Evolutionary conservation across 345 rosid species (phyloP).

Genomic region (Diplotaxis tenuifolia): DNA sequence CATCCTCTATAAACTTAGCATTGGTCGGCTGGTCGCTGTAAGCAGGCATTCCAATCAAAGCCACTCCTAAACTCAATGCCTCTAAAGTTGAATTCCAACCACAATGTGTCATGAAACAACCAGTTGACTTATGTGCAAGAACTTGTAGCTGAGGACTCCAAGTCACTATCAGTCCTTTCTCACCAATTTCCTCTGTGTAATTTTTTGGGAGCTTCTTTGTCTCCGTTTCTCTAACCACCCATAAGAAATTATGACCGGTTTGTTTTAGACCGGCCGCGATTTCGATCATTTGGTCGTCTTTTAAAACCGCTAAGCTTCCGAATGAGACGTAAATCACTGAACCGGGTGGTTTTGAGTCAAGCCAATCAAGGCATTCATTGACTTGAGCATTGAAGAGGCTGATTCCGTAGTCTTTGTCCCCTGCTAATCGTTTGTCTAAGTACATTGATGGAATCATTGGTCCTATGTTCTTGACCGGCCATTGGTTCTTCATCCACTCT

Average conservation of each 20-base stretch:
- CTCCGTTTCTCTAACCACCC: constrained; percentile 63
- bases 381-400: constrained; percentile 47
- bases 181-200: constrained; percentile 35
- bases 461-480: constrained; percentile 47
- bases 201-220: constrained; percentile 40
- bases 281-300: constrained; percentile 53
- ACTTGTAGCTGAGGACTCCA: constrained; percentile 60
- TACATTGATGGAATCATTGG: constrained; percentile 55
- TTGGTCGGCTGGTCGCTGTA: constrained; percentile 37
- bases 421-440: constrained; percentile 47
- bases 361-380: constrained; percentile 45
- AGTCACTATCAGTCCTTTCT: constrained; percentile 42
- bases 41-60: constrained; percentile 45
- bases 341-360: constrained; percentile 41
- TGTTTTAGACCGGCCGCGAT: constrained; percentile 42
- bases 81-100: constrained; percentile 71
- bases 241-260: constrained; percentile 42
- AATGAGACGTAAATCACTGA: constrained; percentile 53
- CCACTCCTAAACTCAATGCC: constrained; percentile 55
- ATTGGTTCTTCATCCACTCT: constrained; percentile 45
- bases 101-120: constrained; percentile 58
- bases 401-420: constrained; percentile 49
- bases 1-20: constrained; percentile 44
- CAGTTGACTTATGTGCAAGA: constrained; percentile 43
- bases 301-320: constrained; percentile 47